Base-by-base conservation (phyloP, 164 flowering plant genomes). In the Vitis amurensis region DNA sequence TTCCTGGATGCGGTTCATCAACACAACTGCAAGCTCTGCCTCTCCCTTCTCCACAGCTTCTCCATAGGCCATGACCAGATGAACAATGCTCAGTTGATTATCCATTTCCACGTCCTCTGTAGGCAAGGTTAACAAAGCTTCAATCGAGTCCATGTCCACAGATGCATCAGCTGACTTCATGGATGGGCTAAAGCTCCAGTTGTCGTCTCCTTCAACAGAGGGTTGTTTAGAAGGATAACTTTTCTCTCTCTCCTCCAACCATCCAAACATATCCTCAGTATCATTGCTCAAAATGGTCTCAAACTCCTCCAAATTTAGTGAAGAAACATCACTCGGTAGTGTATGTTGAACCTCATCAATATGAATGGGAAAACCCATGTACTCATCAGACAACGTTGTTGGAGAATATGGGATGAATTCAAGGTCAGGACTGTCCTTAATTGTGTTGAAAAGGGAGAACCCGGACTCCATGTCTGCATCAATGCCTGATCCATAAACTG, bases 41-140 rank as follows among this genome's bases (percentile, higher is more conserved):
- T 75, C 77, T 27, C 68, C 79, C 15, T 52, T 81, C 67, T 82
- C 87, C 62, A 64, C 69, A 64, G 92, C 90, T 55, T 90, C 91
- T 4, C 81, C 87, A 64, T 76, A 81, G 9, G 95, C 92, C 72
- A 74, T 73, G 3, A 87, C 76, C 3, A 90, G 72, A 73, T 84
- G 91, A 50, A 37, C 67, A 47, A 84, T 63, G 67, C 82, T 68
- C 67, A 74, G 17, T 44, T 80, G 76, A 60, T 73, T 68, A 8
- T 81, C 76, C 1, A 76, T 23, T 52, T 78, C 82, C 78, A 73
- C 76, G 19, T 64, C 84, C 23, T 79, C 79, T 1, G 9, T 31
- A 0, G 83, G 86, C 50, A 76, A 55, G 11, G 71, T 69, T 47
- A 80, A n/a, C 6, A 73, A 44, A 50, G 58, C 8, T 52, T 66